Conservation (phyloP, 2,329 filamentous ascomycete genomes). For the Penicillium brevicompactum region DNA sequence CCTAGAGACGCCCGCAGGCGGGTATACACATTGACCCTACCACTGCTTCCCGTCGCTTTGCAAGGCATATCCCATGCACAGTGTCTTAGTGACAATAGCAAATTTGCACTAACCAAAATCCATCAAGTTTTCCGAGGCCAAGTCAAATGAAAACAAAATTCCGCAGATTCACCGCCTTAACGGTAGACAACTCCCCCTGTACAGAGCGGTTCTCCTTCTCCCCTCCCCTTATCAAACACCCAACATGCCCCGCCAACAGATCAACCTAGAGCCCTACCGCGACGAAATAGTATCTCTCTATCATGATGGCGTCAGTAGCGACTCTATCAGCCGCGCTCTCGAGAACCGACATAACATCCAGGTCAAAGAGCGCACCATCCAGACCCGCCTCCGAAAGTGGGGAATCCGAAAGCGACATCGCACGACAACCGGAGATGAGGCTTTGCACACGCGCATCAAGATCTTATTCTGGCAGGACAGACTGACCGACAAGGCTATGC, state of each 20-base stretch:
- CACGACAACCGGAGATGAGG: slow-evolving; percentile 25
- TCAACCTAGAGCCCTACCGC: slow-evolving; percentile 27
- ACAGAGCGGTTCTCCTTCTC: not conserved
- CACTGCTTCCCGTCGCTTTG: too few relatives aligned
- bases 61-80: not conserved
- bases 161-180: slow-evolving; percentile 21
- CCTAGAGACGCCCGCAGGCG: too few relatives aligned
- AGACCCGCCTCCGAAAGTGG: slow-evolving; percentile 29
- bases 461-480: slow-evolving; percentile 24
- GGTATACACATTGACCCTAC: too few relatives aligned
- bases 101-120: not conserved
- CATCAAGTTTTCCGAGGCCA: not conserved
- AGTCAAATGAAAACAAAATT: not conserved
- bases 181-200: not conserved
- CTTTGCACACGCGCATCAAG: slow-evolving; percentile 24
- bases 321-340: slow-evolving; percentile 25
- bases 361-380: slow-evolving; percentile 27
- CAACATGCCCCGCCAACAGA: slow-evolving; percentile 27
- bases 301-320: slow-evolving; percentile 25
- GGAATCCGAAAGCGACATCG: slow-evolving; percentile 28
- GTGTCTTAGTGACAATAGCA: not conserved
- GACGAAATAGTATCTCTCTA: slow-evolving; percentile 26
- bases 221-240: not conserved
- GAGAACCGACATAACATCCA: slow-evolving; percentile 26
- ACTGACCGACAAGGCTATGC: slow-evolving; percentile 28